These are phyloP conservation scores for Raphidocelis subcapitata DNA, from an alignment of 139 green algal species.

Conservation along the genomic window DNA sequence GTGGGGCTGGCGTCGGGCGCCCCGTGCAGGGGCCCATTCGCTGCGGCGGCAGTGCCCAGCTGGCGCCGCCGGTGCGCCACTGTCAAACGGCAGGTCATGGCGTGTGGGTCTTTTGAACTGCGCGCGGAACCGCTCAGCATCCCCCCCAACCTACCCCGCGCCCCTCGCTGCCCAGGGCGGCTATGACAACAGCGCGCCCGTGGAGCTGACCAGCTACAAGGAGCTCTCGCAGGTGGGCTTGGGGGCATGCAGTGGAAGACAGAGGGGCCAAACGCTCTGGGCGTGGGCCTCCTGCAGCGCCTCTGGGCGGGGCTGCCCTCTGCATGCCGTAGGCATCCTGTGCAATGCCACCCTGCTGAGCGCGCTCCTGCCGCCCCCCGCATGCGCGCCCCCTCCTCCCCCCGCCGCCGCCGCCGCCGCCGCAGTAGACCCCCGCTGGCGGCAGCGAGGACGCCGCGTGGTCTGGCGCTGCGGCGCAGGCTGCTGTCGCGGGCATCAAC, in stretches of 20 bases:
- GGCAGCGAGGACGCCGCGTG: conserved; percentile 1
- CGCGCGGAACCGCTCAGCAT: too few relatives aligned
- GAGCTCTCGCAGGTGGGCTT: neutral
- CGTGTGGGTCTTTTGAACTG: too few relatives aligned
- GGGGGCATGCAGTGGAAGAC: conserved; percentile 1
- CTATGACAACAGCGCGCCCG: neutral
- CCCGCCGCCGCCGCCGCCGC: neutral
- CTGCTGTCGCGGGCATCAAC: conserved; percentile 19
- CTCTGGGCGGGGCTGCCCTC: neutral
- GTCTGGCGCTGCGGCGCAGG: conserved; percentile 8
- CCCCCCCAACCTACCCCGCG: too few relatives aligned
- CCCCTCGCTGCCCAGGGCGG: neutral
- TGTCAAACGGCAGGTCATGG: too few relatives aligned
- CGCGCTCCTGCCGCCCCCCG: neutral
- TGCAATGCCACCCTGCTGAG: neutral
- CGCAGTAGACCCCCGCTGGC: neutral
- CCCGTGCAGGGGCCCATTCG: too few relatives aligned
- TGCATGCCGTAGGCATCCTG: neutral
- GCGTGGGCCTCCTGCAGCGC: neutral
- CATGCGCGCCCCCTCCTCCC: neutral
- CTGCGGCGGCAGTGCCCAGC: too few relatives aligned
- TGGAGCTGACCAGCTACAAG: conserved; percentile 28
- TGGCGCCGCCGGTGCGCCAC: too few relatives aligned
- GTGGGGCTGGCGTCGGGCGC: too few relatives aligned
- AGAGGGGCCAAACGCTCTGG: neutral